Percentiles rank a stretch among this genome's conserved stretches.
phyloP scores from a whole-genome alignment of 2,329 filamentous ascomycete genomes.

The Clonostachys rhizophaga region DNA sequence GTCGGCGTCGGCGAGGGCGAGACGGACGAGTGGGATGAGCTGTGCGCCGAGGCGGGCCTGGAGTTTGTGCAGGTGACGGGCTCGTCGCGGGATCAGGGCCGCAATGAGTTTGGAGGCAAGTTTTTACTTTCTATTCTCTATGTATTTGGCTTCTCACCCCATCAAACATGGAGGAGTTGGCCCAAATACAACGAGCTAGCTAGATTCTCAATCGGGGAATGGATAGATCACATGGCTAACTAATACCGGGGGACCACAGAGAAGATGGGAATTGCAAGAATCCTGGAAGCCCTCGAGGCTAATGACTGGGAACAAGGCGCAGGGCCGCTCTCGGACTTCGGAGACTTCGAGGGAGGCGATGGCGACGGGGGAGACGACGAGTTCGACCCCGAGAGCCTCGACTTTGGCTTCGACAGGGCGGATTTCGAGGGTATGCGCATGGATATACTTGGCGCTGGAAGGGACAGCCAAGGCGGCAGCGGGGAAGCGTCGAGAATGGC shows the following conservation, averaged over 20 bases:
- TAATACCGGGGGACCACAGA: slow-evolving; percentile 28
- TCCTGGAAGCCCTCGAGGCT: slow-evolving; percentile 57
- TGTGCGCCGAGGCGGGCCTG: slow-evolving; percentile 50
- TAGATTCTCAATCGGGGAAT: too few species aligned
- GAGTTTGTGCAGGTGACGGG: slow-evolving; percentile 56
- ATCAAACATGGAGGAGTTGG: neutral
- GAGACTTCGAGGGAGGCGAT: slow-evolving; percentile 21
- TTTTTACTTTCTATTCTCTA: neutral
- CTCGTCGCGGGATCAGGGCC: slow-evolving; percentile 17
- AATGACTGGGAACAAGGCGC: slow-evolving; percentile 55
- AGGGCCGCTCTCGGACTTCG: slow-evolving; percentile 18
- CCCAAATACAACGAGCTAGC: too few species aligned
- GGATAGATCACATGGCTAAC: neutral
- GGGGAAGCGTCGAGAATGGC: slow-evolving; percentile 1
- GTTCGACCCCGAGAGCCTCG: slow-evolving; percentile 40
- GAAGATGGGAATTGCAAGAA: slow-evolving; percentile 52
- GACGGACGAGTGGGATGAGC: slow-evolving; percentile 57
- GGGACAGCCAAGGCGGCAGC: slow-evolving; percentile 6
- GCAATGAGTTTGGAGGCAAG: slow-evolving; percentile 56
- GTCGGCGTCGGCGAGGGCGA: slow-evolving; percentile 47
- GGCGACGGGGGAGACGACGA: slow-evolving; percentile 20
- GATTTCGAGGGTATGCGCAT: slow-evolving; percentile 48
- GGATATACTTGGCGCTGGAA: slow-evolving; percentile 38
- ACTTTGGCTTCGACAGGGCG: slow-evolving; percentile 44
- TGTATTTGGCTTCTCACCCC: neutral